phyloP scores from a whole-genome alignment of 2,329 filamentous ascomycete species.

The Dothideomycetes sp. region DNA sequence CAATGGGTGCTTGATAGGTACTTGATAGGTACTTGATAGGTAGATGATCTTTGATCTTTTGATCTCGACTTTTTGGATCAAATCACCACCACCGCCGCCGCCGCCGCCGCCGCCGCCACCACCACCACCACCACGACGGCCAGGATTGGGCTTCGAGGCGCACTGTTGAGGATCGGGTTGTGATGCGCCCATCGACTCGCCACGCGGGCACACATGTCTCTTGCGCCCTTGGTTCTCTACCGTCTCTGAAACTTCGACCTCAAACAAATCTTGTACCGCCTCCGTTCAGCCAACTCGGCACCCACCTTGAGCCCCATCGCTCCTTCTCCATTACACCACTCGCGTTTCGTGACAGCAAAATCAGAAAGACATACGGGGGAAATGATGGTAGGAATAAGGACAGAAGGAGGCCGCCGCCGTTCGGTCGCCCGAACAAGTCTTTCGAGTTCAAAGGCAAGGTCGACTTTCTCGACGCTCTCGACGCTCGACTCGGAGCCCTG shows the following conservation, averaged over 20 bases:
- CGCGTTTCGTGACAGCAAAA: neutral
- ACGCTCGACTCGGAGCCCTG: constrained; percentile 18
- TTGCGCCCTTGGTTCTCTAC: constrained; percentile 28
- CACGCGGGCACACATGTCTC: constrained; percentile 29
- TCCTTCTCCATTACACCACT: constrained; percentile 2
- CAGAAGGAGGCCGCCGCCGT: too few species aligned
- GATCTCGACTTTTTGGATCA: too few species aligned
- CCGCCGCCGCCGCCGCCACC: too few species aligned
- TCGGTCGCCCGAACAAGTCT: neutral
- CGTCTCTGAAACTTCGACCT: constrained; percentile 17
- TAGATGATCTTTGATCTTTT: too few species aligned
- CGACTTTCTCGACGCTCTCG: constrained; percentile 16
- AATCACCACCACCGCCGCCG: too few species aligned
- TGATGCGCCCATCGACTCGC: constrained; percentile 17
- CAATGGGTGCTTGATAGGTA: too few species aligned
- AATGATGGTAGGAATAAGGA: too few species aligned
- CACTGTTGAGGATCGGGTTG: too few species aligned
- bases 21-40: too few species aligned
- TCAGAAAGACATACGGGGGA: too few species aligned
- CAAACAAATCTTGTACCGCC: constrained; percentile 23
- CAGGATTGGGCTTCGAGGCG: too few species aligned
- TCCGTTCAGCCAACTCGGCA: constrained; percentile 12
- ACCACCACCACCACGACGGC: too few species aligned
- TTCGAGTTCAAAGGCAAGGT: neutral
- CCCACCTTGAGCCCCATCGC: neutral